Evolutionary conservation across 371 early-diverging fungal species (phyloP).

Genomic region (Mortierella sp.): DNA sequence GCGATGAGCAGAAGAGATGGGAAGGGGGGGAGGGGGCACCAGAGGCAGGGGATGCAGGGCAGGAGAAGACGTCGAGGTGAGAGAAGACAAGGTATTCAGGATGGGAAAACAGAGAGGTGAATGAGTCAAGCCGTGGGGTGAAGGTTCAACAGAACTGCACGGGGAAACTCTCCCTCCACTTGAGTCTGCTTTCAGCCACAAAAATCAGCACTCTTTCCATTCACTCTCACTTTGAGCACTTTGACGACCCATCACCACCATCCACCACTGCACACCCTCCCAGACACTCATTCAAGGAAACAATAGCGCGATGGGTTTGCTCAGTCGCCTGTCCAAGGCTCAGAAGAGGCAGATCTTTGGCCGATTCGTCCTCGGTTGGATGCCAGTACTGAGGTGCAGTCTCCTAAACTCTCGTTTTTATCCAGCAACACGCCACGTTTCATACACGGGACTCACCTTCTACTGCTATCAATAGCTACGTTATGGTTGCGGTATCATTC

Average conservation of each 20-base stretch:
- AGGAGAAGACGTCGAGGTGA: too few relatives aligned
- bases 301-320: conserved; percentile 26
- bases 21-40: not conserved
- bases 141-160: not conserved
- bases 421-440: not conserved
- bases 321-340: conserved; percentile 38
- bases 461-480: conserved; percentile 33
- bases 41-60: too few relatives aligned
- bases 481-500: conserved; percentile 62
- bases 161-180: not conserved
- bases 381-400: conserved; percentile 44
- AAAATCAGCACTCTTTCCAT: not conserved
- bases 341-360: conserved; percentile 40
- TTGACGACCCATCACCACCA: not conserved
- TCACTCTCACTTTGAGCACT: too few relatives aligned
- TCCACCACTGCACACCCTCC: not conserved
- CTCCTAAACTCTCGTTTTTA: not conserved
- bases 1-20: not conserved
- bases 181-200: not conserved
- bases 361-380: conserved; percentile 35
- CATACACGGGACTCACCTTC: not conserved
- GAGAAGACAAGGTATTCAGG: too few relatives aligned
- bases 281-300: not conserved
- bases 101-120: too few relatives aligned
- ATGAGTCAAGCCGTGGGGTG: too few relatives aligned